A percentile compares a stretch with the other conserved stretches of the same genome.
Evolutionary conservation across 2,329 filamentous ascomycete genomes (phyloP).

Genomic region (Neurospora sp.): DNA sequence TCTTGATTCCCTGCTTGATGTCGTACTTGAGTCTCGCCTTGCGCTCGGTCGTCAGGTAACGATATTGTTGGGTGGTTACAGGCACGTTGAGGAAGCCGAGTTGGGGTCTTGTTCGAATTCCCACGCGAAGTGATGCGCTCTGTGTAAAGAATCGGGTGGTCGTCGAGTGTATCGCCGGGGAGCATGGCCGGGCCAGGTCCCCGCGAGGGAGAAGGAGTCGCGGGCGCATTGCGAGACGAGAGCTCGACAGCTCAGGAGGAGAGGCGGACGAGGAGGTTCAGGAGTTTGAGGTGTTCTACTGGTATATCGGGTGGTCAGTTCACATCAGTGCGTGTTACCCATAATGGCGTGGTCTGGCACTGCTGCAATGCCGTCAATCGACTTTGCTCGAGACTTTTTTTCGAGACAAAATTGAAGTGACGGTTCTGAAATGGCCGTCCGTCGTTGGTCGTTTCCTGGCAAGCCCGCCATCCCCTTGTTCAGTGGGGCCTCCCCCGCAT

Average conservation of each 20-base stretch:
- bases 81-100: constrained; percentile 43
- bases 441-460: not conserved
- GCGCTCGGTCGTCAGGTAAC: constrained; percentile 71
- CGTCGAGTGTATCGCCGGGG: constrained; percentile 20
- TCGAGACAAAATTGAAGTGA: not conserved
- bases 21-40: constrained; percentile 62
- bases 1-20: constrained; percentile 58
- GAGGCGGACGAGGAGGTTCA: not conserved
- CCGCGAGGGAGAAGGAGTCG: constrained; percentile 27
- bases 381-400: not conserved
- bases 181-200: constrained; percentile 8
- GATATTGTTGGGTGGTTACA: constrained; percentile 30
- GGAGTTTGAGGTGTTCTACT: not conserved
- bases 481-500: not conserved
- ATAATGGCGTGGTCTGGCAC: not conserved
- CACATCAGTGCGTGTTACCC: not conserved
- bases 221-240: constrained; percentile 25
- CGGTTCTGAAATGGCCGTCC: not conserved
- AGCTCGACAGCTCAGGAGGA: not conserved
- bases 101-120: constrained; percentile 28
- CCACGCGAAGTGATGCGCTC: constrained; percentile 33
- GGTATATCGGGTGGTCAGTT: not conserved
- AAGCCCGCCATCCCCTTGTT: not conserved
- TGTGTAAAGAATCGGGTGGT: constrained; percentile 41
- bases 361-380: not conserved